phyloP scores from a whole-genome alignment of 306 rosid species.

The Malus orientalis region DNA sequence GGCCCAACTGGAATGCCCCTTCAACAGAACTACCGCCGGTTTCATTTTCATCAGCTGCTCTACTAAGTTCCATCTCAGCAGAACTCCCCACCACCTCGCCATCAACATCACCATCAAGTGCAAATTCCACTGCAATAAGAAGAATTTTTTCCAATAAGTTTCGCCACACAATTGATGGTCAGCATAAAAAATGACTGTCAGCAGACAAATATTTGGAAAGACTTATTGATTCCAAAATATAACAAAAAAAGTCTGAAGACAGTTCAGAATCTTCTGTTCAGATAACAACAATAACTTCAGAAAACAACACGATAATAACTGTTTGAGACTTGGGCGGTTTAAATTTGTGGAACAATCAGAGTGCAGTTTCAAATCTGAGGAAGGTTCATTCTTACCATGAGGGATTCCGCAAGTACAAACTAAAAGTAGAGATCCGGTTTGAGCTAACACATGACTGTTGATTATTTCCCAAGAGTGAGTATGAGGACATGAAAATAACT shows the following conservation, averaged over 20 bases:
- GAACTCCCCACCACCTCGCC: slow-evolving; percentile 41
- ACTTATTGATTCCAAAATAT: background rate
- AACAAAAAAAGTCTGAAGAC: background rate
- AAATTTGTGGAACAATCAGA: background rate
- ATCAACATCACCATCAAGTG: slow-evolving; percentile 46
- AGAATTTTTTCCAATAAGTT: slow-evolving; percentile 1
- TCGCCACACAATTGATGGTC: slow-evolving; percentile 11
- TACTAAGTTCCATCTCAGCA: slow-evolving; percentile 31
- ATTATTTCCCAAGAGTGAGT: background rate
- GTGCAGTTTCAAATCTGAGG: background rate
- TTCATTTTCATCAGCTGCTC: slow-evolving; percentile 50
- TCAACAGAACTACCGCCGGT: slow-evolving; percentile 57
- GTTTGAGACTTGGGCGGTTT: background rate
- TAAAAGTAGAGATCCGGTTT: background rate
- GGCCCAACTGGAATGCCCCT: slow-evolving; percentile 44
- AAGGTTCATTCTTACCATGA: background rate
- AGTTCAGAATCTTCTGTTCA: background rate
- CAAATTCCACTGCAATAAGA: slow-evolving; percentile 79
- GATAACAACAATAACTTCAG: background rate
- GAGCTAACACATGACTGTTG: background rate
- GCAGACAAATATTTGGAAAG: background rate
- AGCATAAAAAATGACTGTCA: background rate
- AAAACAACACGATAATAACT: background rate
- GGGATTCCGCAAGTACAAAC: background rate
- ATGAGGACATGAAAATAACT: background rate